Evolutionary conservation across 345 rosid species (phyloP), one percentile per base, ranked within the genome.

Genomic region (Linum trigynum): DNA sequence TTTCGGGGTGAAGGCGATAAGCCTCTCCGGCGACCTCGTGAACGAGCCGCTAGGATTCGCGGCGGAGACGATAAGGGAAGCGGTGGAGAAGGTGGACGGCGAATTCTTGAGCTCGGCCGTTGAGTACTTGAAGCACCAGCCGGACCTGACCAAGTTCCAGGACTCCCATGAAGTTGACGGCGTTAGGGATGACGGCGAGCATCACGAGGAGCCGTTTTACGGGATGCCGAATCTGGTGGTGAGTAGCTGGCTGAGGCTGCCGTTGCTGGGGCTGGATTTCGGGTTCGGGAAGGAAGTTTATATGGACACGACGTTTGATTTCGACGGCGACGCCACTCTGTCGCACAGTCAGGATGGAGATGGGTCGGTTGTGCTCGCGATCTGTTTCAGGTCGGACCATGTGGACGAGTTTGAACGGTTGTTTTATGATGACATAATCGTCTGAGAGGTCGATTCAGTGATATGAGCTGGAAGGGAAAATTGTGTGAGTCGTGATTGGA

Each of bases 181-280:
- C 43, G 68, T 50, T 32, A 10, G 11, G 1, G 53, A 9, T 48
- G 53, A 48, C 3, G 53, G 14, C 8, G 53, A 48, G 32, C 32
- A 23, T 23, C 32, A 23, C 14, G 77, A 55, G 56, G 86, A 81
- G 7, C 84, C 86, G 1, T 86, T 82, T 37, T 80, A 74, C 32
- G 91, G 91, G 40, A 86, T 80, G 70, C 91, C 91, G 55, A 86
- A 86, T 62, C 74, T 86, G 5, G 85, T 80, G 58, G 76, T 83
- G 16, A 85, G 80, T 35, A 86, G 91, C 57, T 86, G 88, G 91
- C 53, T 82, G 67, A 75, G 80, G 8, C 35, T 86, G n/a, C 86
- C 91, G 1, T 78, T 83, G 5, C 68, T 74, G 36, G 85, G 82
- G 2, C 67, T 79, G 43, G 88, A 86, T 71, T 86, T 83, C 38